Base-by-base conservation (phyloP, 345 rosid genomes). In the Eucalyptus pumila region DNA sequence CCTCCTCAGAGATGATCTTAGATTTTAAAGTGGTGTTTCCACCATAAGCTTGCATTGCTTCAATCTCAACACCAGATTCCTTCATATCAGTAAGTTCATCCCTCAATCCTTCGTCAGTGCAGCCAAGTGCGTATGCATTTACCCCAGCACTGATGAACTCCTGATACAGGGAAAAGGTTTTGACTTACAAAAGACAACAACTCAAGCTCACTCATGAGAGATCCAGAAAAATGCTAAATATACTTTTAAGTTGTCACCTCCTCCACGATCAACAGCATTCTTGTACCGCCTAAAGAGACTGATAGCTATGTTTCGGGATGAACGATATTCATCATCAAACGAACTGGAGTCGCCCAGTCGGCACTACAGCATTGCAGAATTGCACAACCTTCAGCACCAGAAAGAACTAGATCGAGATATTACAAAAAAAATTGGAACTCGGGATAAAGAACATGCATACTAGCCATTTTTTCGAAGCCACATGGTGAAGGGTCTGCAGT, bases 231-330 rank as follows among this genome's bases (percentile, higher is more conserved):
- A 16, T 87, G 50, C 88, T 52, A 89, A 90, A 92, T 91, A 92
- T 96, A 96, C 99, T 95, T 95, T 95, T 91, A 97, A 91, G 95
- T 95, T 96, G 95, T 96, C 95, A 90, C 95, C 99, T 95, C 96
- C 96, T 88, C 99, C 99, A 11, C 99, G 98, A 54, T 95, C 97
- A 86, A 97, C 93, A 88, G 92, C 97, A 47, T 94, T 95, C 92
- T 94, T 96, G 93, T 97, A 96, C 58, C 98, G 95, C 94, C 94
- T 93, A 89, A 97, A 92, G 91, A 97, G 92, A 92, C 96, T 96
- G 92, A 94, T 92, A 9, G 99, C 99, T 91, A 97, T 97, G 91
- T 96, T 96, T 86, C 96, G 94, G 13, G 97, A 96, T 11, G 99
- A 97, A 88, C 96, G 97, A 80, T 96, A 97, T 93, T 97, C 99